Evolutionary conservation across 192 early-diverging fungal genomes (phyloP), one percentile per base, ranked within the genome.

Genomic region (Linnemannia hyalina): DNA sequence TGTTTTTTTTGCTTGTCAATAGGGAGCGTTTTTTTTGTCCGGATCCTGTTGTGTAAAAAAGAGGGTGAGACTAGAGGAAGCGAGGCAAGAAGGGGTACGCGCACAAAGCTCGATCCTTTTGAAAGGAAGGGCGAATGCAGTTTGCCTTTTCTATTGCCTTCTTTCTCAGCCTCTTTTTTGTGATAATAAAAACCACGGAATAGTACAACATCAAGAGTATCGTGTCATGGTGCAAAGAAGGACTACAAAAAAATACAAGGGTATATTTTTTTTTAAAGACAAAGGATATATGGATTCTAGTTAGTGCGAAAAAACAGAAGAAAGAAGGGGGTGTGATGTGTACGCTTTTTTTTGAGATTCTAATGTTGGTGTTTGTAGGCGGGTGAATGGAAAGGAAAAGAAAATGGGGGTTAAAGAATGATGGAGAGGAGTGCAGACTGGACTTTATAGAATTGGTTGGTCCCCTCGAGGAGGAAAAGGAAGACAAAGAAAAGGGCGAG

Each of bases 361-460:
- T 49, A 42, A 44, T 18, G 13, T 29, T 44, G n/a, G 36, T 65
- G 22, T 20, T 69, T n/a, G 23, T 6, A 5, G 1, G 20, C 5
- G 11, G 23, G 18, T 11, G 42, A 73, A n/a, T 13, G 70, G 47
- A 35, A 44, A 38, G 46, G 42, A 13, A 18, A 26, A 44, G 16
- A 7, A 74, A 18, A 74, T 6, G 47, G 49, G 20, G 18, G 20
- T 80, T 73, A 80, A 18, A 86, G 63, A 57, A 86, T 78, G 72
- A 86, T 81, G 32, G 84, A 86, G 23, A 81, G 71, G 7, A 86
- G 49, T 8, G 76, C 80, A 9, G 79, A 74, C 41, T 81, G 75
- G 9, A 86, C 42, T 29, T 70, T 73, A n/a, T 81, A 36, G 52
- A 78, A 52, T 5, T 86, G 80, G 76, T 73, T 73, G 0, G 79